Conservation (phyloP, 768 basidiomycete genomes). For the Lactifluus volemus region DNA sequence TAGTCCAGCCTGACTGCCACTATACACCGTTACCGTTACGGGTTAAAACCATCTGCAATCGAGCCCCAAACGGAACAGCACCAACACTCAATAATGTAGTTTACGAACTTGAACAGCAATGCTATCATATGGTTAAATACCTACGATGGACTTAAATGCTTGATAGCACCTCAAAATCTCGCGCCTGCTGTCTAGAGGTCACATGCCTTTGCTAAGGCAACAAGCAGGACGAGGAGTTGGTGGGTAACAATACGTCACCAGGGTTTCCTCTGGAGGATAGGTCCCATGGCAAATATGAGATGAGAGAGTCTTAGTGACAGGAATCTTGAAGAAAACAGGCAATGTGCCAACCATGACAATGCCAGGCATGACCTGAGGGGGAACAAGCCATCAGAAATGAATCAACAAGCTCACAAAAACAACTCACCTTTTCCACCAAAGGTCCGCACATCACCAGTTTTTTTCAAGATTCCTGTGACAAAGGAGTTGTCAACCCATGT, state of each 20-base stretch:
- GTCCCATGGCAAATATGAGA: neutral
- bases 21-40: no score
- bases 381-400: neutral
- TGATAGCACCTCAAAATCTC: conserved; percentile 15
- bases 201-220: conserved; percentile 18
- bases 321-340: neutral
- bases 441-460: neutral
- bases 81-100: no score
- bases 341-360: neutral
- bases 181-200: conserved; percentile 16
- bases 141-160: conserved; percentile 17
- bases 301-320: neutral
- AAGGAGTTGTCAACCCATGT: neutral
- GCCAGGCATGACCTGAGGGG: neutral
- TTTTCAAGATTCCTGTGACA: neutral
- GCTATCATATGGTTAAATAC: neutral
- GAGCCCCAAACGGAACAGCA: no score
- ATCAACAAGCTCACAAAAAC: neutral
- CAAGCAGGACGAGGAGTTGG: conserved; percentile 10
- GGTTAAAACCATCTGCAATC: no score
- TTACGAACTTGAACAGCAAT: no score
- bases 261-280: neutral
- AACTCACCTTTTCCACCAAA: neutral
- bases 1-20: no score
- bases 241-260: conserved; percentile 2